These are phyloP conservation scores for Tremellales sp. DNA, from an alignment of 1,284 basidiomycete species.

Conservation along the genomic window DNA sequence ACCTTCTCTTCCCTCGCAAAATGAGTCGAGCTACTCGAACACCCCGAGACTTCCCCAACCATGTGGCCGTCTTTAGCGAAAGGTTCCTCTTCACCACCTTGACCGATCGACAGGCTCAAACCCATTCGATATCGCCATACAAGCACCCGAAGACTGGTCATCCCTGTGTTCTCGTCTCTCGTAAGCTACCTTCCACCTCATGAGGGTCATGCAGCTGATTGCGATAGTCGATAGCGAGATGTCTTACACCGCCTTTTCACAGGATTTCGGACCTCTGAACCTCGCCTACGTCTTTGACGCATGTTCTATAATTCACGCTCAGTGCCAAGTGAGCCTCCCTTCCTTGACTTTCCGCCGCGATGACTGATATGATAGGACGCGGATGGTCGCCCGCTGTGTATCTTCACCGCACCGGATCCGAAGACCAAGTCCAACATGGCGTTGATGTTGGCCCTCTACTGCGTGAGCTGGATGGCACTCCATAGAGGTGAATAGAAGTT, in stretches of 20 bases:
- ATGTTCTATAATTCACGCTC: conserved; percentile 84
- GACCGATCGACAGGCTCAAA: conserved; percentile 16
- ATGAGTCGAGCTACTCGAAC: conserved; percentile 4
- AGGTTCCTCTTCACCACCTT: conserved; percentile 44
- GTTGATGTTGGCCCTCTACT: conserved; percentile 81
- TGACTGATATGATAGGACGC: neutral
- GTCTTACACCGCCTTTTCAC: conserved; percentile 87
- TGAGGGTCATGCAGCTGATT: neutral
- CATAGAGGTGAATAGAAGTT: neutral
- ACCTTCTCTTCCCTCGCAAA: neutral
- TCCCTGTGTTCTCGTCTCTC: conserved; percentile 31
- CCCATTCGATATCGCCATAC: conserved; percentile 21
- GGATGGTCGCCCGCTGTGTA: conserved; percentile 66
- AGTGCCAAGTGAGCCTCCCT: conserved; percentile 63
- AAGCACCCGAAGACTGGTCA: conserved; percentile 29
- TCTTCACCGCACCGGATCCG: conserved; percentile 84
- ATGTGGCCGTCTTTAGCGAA: conserved; percentile 34
- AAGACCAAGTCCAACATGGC: conserved; percentile 90
- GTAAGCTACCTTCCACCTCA: conserved; percentile 20
- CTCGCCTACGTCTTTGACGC: conserved; percentile 89
- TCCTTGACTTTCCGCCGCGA: neutral
- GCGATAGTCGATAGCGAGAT: conserved; percentile 69
- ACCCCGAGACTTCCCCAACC: conserved; percentile 27
- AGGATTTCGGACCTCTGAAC: conserved; percentile 93
- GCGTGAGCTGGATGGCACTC: conserved; percentile 15